Percentiles rank a stretch among this genome's conserved stretches.
Evolutionary conservation across 108 stramenopile species (phyloP).

Genomic region (Cyclostephanos invisitatus): DNA sequence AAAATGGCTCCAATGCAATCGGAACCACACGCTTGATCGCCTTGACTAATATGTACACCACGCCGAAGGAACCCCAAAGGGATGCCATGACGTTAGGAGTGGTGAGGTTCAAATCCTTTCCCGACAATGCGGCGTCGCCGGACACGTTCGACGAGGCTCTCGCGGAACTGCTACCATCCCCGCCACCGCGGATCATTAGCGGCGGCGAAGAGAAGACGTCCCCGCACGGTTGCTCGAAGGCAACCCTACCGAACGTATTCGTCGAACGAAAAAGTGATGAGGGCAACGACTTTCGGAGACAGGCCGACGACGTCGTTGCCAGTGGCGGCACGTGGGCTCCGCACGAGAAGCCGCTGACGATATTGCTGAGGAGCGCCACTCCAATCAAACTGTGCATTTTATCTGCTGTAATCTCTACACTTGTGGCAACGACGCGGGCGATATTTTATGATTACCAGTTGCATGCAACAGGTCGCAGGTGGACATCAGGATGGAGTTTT

Average conservation of each 20-base stretch:
- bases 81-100: constrained; percentile 48
- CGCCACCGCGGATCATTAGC: constrained; percentile 24
- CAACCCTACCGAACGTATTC: neutral
- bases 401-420: too few species aligned
- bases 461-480: too few species aligned
- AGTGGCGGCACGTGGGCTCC: constrained; percentile 21
- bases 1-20: constrained; percentile 92
- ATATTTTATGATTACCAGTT: too few species aligned
- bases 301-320: neutral
- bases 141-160: neutral
- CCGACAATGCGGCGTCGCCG: neutral
- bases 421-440: too few species aligned
- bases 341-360: constrained; percentile 38
- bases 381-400: constrained; percentile 28
- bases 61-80: constrained; percentile 87
- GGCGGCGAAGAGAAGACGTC: constrained; percentile 2
- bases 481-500: too few species aligned
- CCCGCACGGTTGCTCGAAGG: neutral
- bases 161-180: constrained; percentile 1
- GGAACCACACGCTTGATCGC: constrained; percentile 88
- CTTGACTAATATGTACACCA: constrained; percentile 85
- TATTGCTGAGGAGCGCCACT: constrained; percentile 35
- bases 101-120: constrained; percentile 39
- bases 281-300: neutral
- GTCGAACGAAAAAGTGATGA: neutral